phyloP scores from a whole-genome alignment of 2,329 filamentous ascomycete genomes.

The Falciphora oryzae region DNA sequence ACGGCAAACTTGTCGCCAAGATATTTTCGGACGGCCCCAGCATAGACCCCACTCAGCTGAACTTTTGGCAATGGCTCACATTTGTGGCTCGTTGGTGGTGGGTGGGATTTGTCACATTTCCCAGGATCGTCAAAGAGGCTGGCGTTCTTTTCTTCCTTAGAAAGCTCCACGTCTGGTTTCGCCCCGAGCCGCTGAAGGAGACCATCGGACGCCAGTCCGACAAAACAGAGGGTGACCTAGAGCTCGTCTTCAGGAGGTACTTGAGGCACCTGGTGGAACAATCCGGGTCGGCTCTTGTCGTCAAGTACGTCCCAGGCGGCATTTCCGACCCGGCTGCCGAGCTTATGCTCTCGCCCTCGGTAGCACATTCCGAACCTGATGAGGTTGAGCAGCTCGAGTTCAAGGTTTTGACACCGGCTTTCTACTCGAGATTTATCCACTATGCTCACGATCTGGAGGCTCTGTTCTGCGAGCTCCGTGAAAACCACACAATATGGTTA shows the following conservation, averaged over 20 bases:
- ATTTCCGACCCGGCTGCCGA: slow-evolving; percentile 31
- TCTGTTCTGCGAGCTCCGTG: slow-evolving; percentile 53
- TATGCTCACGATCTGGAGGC: slow-evolving; percentile 59
- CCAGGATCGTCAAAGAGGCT: slow-evolving; percentile 59
- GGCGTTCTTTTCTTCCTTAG: slow-evolving; percentile 48
- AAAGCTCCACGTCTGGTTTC: slow-evolving; percentile 57
- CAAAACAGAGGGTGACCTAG: slow-evolving; percentile 39
- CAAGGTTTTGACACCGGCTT: slow-evolving; percentile 55
- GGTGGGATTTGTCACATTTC: slow-evolving; percentile 61
- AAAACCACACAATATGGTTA: slow-evolving; percentile 53
- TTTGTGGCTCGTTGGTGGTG: slow-evolving; percentile 59
- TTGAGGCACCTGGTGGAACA: slow-evolving; percentile 43
- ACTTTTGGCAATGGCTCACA: slow-evolving; percentile 30
- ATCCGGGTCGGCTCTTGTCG: slow-evolving; percentile 35
- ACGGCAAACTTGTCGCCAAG: slow-evolving; percentile 55
- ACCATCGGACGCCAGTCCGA: slow-evolving; percentile 51
- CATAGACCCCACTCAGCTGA: slow-evolving; percentile 43
- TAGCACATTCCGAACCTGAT: slow-evolving; percentile 13
- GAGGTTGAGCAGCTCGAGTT: slow-evolving; percentile 41
- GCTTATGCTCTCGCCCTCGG: slow-evolving; percentile 29
- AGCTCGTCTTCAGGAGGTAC: slow-evolving; percentile 42
- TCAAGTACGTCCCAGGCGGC: slow-evolving; percentile 51
- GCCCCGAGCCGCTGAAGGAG: slow-evolving; percentile 54
- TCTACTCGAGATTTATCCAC: slow-evolving; percentile 60
- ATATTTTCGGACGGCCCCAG: slow-evolving; percentile 48